Evolutionary conservation across 345 rosid species (phyloP).

Genomic region (Aquilaria yunnanensis): DNA sequence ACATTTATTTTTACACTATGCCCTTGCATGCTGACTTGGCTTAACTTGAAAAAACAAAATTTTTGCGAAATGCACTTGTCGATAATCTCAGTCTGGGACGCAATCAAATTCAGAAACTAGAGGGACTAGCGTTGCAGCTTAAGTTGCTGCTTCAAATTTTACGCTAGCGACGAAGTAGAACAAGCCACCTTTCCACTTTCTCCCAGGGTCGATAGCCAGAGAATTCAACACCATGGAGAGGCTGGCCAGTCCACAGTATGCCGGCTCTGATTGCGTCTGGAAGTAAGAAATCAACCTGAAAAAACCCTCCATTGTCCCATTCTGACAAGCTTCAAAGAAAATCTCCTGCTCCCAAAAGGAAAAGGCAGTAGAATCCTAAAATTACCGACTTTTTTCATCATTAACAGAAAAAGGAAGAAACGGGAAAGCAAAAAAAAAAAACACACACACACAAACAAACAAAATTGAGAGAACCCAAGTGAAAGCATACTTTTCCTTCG

Average conservation of each 20-base stretch:
- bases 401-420: neutral
- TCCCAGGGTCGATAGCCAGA: slow-evolving; percentile 77
- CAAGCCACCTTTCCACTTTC: slow-evolving; percentile 79
- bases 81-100: too few relatives aligned
- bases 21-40: too few relatives aligned
- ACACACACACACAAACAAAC: neutral
- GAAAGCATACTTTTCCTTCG: slow-evolving; percentile 56
- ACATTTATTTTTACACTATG: too few relatives aligned
- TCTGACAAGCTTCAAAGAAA: slow-evolving; percentile 74
- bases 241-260: slow-evolving; percentile 81
- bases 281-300: slow-evolving; percentile 72
- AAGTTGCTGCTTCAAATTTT: too few relatives aligned
- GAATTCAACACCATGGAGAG: slow-evolving; percentile 89
- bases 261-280: slow-evolving; percentile 95
- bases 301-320: slow-evolving; percentile 92
- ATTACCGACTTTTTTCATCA: neutral
- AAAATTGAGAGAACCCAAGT: neutral
- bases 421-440: slow-evolving; percentile 6
- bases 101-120: too few relatives aligned
- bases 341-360: slow-evolving; percentile 39
- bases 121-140: too few relatives aligned
- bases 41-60: too few relatives aligned
- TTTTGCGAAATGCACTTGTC: too few relatives aligned
- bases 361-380: neutral
- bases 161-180: neutral